Evolutionary conservation across 2,329 filamentous ascomycete species (phyloP).

Genomic region (Epichloe sibirici): DNA sequence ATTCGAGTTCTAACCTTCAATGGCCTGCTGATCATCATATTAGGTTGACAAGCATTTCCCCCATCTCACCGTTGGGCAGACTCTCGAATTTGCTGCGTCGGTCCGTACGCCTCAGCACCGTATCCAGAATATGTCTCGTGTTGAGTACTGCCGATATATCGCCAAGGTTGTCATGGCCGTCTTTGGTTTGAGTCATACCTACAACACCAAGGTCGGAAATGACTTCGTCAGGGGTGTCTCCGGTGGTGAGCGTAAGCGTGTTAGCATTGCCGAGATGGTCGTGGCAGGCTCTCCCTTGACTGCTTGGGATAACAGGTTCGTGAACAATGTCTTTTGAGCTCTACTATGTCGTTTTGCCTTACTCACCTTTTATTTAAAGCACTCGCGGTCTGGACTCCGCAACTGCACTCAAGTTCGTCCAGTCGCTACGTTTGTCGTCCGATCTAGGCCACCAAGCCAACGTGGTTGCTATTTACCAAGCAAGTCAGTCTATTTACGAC

Average conservation of each 20-base stretch:
- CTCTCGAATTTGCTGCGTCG: slow-evolving; percentile 59
- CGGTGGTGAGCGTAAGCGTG: slow-evolving; percentile 65
- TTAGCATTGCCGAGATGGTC: slow-evolving; percentile 69
- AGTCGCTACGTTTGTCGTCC: slow-evolving; percentile 51
- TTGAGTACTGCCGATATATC: slow-evolving; percentile 49
- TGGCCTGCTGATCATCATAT: neutral
- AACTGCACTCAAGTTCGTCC: slow-evolving; percentile 62
- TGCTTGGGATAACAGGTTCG: slow-evolving; percentile 56
- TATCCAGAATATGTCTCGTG: slow-evolving; percentile 47
- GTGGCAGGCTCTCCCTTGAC: slow-evolving; percentile 45
- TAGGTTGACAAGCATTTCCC: slow-evolving; percentile 62
- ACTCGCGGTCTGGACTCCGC: slow-evolving; percentile 63
- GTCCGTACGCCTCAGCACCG: slow-evolving; percentile 55
- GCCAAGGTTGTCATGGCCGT: slow-evolving; percentile 56
- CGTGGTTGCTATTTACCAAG: slow-evolving; percentile 60
- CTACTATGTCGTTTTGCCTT: neutral
- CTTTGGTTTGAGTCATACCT: slow-evolving; percentile 60
- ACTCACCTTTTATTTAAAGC: slow-evolving; percentile 12
- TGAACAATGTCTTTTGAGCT: neutral
- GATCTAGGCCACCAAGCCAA: slow-evolving; percentile 51
- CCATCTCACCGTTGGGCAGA: slow-evolving; percentile 64
- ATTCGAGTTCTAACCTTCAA: neutral
- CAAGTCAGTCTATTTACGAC: slow-evolving; percentile 56
- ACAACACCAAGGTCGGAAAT: slow-evolving; percentile 63
- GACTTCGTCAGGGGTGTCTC: slow-evolving; percentile 61